Evolutionary conservation across 176 grass and related monocot genomes (phyloP).

Genomic region (Poa pratensis): DNA sequence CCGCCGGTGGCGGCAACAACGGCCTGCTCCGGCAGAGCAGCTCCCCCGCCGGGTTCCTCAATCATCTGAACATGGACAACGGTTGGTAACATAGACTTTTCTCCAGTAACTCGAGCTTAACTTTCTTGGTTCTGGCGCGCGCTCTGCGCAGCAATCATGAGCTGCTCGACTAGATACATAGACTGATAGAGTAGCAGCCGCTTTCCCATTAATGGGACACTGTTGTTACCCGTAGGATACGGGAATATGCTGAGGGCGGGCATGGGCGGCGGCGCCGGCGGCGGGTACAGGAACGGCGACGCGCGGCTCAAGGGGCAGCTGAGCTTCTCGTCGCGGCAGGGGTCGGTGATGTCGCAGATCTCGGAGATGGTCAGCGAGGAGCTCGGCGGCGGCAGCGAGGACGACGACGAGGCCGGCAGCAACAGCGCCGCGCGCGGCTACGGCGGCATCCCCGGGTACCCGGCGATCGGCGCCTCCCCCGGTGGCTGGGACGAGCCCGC

Average conservation of each 20-base stretch:
- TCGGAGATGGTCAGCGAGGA: conserved; percentile 94
- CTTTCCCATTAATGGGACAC: conserved; percentile 53
- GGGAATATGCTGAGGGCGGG: conserved; percentile 63
- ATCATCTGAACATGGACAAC: conserved; percentile 69
- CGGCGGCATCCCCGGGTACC: conserved; percentile 54
- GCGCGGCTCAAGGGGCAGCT: conserved; percentile 68
- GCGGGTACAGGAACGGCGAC: conserved; percentile 44
- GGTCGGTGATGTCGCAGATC: conserved; percentile 95
- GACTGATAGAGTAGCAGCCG: background rate
- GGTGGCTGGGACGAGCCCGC: conserved; percentile 59
- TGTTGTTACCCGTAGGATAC: conserved; percentile 56
- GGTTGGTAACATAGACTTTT: conserved; percentile 37
- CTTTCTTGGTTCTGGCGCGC: background rate
- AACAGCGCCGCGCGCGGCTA: conserved; percentile 41
- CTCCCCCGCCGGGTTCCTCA: conserved; percentile 83
- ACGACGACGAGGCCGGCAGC: conserved; percentile 59
- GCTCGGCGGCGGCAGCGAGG: conserved; percentile 53
- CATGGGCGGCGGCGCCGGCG: conserved; percentile 43
- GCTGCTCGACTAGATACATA: background rate
- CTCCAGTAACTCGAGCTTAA: too few species aligned
- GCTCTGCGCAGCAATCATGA: conserved; percentile 40
- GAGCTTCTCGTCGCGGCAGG: conserved; percentile 87
- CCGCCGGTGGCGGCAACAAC: background rate
- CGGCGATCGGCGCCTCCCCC: conserved; percentile 18
- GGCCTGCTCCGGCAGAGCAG: conserved; percentile 85